Conservation (phyloP, 495 filamentous ascomycete genomes). For the Ascobolus immersus region DNA sequence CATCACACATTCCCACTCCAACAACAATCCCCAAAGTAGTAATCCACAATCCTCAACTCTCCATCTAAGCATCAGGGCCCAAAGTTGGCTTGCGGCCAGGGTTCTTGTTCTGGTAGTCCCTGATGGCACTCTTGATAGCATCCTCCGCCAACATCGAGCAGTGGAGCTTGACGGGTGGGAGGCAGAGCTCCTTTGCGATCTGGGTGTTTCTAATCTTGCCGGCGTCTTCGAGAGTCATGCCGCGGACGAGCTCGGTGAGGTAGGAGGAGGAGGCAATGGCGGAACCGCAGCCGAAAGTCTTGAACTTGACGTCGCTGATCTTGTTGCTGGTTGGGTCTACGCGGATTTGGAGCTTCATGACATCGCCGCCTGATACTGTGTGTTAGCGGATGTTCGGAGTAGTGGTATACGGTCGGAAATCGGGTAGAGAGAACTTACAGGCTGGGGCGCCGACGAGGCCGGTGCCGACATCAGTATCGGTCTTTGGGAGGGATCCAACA, state of each 20-base stretch:
- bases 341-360: constrained; percentile 97
- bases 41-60: too few relatives aligned
- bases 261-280: constrained; percentile 84
- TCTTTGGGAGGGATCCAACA: constrained; percentile 77
- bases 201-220: constrained; percentile 81
- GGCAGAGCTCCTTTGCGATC: constrained; percentile 86
- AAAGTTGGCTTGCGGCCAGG: too few relatives aligned
- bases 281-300: constrained; percentile 94
- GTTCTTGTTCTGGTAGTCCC: constrained; percentile 93
- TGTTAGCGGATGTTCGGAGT: too few relatives aligned
- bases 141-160: constrained; percentile 99
- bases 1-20: too few relatives aligned
- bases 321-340: constrained; percentile 73
- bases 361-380: constrained; percentile 39
- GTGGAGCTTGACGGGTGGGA: constrained; percentile 89
- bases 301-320: constrained; percentile 88
- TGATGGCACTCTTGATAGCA: constrained; percentile 97
- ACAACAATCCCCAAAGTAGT: too few relatives aligned
- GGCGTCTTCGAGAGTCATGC: constrained; percentile 91
- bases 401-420: background rate
- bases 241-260: constrained; percentile 71
- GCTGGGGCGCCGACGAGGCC: constrained; percentile 90
- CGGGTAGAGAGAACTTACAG: constrained; percentile 10
- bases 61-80: too few relatives aligned
- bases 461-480: constrained; percentile 71